A percentile compares a stretch with the other conserved stretches of the same genome.
Conservation (phyloP, 176 grass and related monocot species). For the Phoenix dactylifera region DNA sequence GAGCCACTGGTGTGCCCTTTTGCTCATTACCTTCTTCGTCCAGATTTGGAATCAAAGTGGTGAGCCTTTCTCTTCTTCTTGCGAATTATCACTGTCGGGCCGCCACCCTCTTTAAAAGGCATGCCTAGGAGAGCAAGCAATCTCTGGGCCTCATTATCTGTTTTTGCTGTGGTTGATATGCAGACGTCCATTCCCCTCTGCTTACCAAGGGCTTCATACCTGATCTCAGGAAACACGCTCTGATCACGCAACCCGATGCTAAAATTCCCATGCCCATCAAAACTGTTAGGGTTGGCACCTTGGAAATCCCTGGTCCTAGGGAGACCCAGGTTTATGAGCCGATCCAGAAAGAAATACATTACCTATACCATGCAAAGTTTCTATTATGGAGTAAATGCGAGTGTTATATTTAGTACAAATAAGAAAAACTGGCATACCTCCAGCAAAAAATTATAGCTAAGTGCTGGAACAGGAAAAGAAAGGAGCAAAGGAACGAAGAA, state of each 20-base stretch:
- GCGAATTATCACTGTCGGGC: conserved; percentile 15
- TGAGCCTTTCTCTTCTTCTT: conserved; percentile 52
- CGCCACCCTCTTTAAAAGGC: conserved; percentile 60
- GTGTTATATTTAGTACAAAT: no score
- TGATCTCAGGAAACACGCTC: conserved; percentile 80
- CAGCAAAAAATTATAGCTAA: no score
- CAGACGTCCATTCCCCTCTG: conserved; percentile 84
- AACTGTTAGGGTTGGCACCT: conserved; percentile 80
- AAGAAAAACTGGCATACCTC: no score
- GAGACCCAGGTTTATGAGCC: conserved; percentile 85
- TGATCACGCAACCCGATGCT: conserved; percentile 60
- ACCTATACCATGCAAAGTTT: conserved; percentile 35
- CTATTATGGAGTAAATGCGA: no score
- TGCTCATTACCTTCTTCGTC: conserved; percentile 7
- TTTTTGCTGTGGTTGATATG: conserved; percentile 64
- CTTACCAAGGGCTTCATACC: conserved; percentile 69
- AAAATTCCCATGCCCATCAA: conserved; percentile 71
- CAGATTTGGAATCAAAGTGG: conserved; percentile 1
- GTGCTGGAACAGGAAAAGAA: no score
- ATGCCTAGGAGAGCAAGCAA: conserved; percentile 73
- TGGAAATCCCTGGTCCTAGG: conserved; percentile 83
- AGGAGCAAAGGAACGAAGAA: no score
- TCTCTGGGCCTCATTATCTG: conserved; percentile 48
- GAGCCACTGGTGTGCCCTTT: no score
- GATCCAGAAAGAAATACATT: conserved; percentile 87